phyloP scores from a whole-genome alignment of 2,329 filamentous ascomycete genomes.

The Aaosphaeria arxii region DNA sequence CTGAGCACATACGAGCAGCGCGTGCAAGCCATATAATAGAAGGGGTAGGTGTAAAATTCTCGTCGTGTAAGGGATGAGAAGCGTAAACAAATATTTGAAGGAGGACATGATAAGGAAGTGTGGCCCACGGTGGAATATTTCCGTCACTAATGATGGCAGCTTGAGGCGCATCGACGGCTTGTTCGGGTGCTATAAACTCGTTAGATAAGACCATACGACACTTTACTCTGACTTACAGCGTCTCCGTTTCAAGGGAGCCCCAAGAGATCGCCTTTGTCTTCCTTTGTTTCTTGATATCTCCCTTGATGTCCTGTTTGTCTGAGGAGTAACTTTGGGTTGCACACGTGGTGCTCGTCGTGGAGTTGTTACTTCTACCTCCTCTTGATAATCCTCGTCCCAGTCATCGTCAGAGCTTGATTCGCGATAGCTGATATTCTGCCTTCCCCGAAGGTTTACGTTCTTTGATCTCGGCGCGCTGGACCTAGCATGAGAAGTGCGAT shows the following conservation, averaged over 20 bases:
- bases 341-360: background rate
- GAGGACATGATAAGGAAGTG: constrained; percentile 66
- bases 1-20: constrained; percentile 58
- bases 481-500: no score
- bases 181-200: no score
- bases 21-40: constrained; percentile 62
- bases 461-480: no score
- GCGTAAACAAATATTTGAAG: constrained; percentile 68
- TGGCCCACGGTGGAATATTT: constrained; percentile 43
- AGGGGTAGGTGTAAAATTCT: constrained; percentile 41
- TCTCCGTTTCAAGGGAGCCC: constrained; percentile 20
- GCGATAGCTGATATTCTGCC: constrained; percentile 26
- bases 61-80: constrained; percentile 55
- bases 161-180: no score
- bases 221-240: background rate
- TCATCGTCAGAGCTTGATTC: constrained; percentile 29
- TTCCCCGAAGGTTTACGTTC: constrained; percentile 4
- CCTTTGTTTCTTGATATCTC: constrained; percentile 5
- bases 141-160: constrained; percentile 16
- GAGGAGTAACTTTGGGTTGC: constrained; percentile 1
- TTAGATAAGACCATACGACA: no score
- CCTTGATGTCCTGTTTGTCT: constrained; percentile 4
- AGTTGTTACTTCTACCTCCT: constrained; percentile 4
- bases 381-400: constrained; percentile 24
- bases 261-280: constrained; percentile 11